Conservation (phyloP, 2,329 filamentous ascomycete genomes). For the Neofusicoccum ribis region DNA sequence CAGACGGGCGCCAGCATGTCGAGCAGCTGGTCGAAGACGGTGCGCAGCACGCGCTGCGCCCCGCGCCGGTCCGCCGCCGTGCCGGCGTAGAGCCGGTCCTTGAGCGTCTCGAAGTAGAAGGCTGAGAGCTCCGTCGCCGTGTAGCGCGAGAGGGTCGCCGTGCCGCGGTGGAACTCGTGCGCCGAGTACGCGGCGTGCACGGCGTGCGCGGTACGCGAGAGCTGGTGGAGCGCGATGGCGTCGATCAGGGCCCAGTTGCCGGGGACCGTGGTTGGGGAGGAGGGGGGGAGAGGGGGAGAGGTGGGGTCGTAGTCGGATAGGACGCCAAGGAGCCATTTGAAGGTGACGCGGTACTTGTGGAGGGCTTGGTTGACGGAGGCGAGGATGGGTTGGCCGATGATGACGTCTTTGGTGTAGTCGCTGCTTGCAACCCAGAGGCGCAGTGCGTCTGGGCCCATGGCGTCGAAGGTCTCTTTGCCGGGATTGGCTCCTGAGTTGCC, state of each 20-base stretch:
- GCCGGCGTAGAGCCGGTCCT: constrained; percentile 88
- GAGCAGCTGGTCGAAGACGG: constrained; percentile 70
- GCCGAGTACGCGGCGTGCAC: constrained; percentile 66
- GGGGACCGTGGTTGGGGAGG: constrained; percentile 4
- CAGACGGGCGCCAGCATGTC: constrained; percentile 79
- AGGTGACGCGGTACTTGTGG: constrained; percentile 83
- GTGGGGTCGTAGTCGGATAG: constrained; percentile 44
- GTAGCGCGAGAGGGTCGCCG: constrained; percentile 76
- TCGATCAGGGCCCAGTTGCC: constrained; percentile 25
- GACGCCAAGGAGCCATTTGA: constrained; percentile 86
- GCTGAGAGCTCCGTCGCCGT: constrained; percentile 80
- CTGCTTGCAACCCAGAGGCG: constrained; percentile 89
- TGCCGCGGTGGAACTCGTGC: constrained; percentile 80
- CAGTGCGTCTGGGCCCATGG: constrained; percentile 81
- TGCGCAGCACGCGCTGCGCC: constrained; percentile 58
- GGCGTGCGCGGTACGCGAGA: constrained; percentile 64
- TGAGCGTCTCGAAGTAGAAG: constrained; percentile 90
- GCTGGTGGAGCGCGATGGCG: constrained; percentile 74
- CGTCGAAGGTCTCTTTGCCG: constrained; percentile 57
- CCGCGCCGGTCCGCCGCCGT: constrained; percentile 61
- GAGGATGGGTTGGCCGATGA: constrained; percentile 76
- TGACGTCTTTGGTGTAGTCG: constrained; percentile 87
- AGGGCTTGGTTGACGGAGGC: constrained; percentile 73
- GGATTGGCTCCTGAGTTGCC: constrained; percentile 24
- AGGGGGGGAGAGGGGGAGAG: constrained; percentile 25